Base-by-base conservation (phyloP, 805 yeast genomes). In the Ascoidea tarda region DNA sequence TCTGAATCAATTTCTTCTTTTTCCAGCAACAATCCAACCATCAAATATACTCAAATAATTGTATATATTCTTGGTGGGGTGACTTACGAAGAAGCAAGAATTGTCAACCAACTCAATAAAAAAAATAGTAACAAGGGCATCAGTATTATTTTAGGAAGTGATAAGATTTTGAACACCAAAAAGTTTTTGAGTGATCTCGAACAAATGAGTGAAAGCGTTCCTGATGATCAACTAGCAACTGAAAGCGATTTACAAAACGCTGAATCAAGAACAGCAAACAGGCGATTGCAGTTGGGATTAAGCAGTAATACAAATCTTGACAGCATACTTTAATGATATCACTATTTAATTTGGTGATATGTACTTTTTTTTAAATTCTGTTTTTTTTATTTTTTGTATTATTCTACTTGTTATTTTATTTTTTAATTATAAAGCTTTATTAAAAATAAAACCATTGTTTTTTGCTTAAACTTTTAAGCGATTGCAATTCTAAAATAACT, bases 81-180 rank as follows among this genome's bases (percentile, higher is more conserved):
- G 1, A 91, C 98, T 1, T 88, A 79, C 63, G 98, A 91, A 65
- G 99, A 93, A 64, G 87, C 95, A 0, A 76, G 96, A 56, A 67
- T 89, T 31, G 79, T 90, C 5, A 79, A 84, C 52, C 86, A 88
- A 55, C 72, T 89, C 57, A 82, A 84, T 61, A 67, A 67, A 33
- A 69, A 78, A 31, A 74, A 71, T 51, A 54, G 51, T 31, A 60
- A 63, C 46, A 76, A 76, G 44, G 79, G 77, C 6, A 73, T 85
- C 48, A 77, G 87, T 57, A 71, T 87, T 14, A 73, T 88, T 1
- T 68, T 90, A n/a, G 99, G 99, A 6, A 89, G 96, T 33, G 81
- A 88, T 1, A 66, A 75, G n/a, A 67, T 82, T 4, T 60, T 74
- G 46, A 79, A 73, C 54, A 75, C 85, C 0, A 59, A 62, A 14